These are phyloP conservation scores for Aristolochia contorta DNA, from an alignment of 164 flowering plant genomes.

Conservation along the genomic window DNA sequence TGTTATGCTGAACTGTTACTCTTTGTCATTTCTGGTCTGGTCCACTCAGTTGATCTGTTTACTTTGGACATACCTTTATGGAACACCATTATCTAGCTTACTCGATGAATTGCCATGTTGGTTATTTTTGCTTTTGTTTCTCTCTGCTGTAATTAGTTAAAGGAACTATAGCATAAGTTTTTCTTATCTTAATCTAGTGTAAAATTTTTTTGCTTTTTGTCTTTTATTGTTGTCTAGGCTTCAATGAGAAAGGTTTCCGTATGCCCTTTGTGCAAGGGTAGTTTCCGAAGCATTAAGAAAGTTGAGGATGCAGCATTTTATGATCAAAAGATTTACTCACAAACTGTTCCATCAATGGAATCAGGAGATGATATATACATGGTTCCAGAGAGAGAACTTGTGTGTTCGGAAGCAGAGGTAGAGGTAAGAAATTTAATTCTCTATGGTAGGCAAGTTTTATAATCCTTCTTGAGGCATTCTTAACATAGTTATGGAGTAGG, in stretches of 20 bases:
- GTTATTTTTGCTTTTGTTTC: no score
- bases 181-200: not conserved
- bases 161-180: not conserved
- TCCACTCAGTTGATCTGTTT: no score
- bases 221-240: conserved; percentile 28
- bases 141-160: not conserved
- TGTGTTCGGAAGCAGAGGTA: conserved; percentile 30
- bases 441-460: not conserved
- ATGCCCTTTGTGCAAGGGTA: conserved; percentile 91
- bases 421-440: conserved; percentile 29
- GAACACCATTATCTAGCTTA: no score
- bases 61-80: no score
- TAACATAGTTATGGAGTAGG: not conserved
- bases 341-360: conserved; percentile 51
- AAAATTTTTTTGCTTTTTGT: no score
- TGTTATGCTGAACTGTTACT: no score
- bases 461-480: not conserved
- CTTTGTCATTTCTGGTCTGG: no score
- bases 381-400: conserved; percentile 26
- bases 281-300: conserved; percentile 55
- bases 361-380: conserved; percentile 29
- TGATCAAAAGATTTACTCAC: conserved; percentile 89
- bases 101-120: no score
- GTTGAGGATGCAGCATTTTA: conserved; percentile 50
- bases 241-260: conserved; percentile 48